Percentiles rank a stretch among this genome's conserved stretches.
Conservation (phyloP, 78 protist genomes). For the Dictyostelium citrinum region DNA sequence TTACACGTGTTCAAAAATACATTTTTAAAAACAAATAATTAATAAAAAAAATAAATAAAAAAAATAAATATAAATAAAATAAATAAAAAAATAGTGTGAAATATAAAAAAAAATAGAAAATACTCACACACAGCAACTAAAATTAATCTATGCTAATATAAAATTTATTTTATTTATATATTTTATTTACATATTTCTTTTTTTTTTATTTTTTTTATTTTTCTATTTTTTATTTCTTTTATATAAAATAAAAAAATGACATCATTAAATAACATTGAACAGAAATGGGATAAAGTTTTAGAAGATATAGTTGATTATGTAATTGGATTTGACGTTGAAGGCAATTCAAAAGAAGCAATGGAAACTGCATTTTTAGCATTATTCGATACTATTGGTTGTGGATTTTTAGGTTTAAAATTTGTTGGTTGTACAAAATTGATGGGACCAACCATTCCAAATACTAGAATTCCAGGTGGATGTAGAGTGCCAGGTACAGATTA, state of each 20-base stretch:
- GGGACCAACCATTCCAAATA: slow-evolving; percentile 68
- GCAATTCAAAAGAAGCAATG: background rate
- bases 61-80: background rate
- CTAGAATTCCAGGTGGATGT: slow-evolving; percentile 25
- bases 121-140: no score
- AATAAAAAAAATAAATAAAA: background rate
- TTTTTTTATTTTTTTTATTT: no score
- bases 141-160: no score
- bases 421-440: slow-evolving; percentile 67
- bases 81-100: background rate
- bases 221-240: no score
- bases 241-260: no score
- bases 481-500: slow-evolving; percentile 80
- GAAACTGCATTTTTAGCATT: slow-evolving; percentile 33
- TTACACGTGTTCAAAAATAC: no score
- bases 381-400: slow-evolving; percentile 80
- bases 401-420: slow-evolving; percentile 46
- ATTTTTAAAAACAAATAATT: no score
- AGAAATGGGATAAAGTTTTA: slow-evolving; percentile 52
- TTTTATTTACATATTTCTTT: no score
- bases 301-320: slow-evolving; percentile 73
- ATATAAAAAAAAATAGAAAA: no score
- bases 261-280: background rate
- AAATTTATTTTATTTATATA: no score
- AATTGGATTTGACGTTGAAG: background rate